Percentiles rank a stretch among this genome's conserved stretches.
Evolutionary conservation across 345 rosid genomes (phyloP).

Genomic region (Rhodamnia rubescens): DNA sequence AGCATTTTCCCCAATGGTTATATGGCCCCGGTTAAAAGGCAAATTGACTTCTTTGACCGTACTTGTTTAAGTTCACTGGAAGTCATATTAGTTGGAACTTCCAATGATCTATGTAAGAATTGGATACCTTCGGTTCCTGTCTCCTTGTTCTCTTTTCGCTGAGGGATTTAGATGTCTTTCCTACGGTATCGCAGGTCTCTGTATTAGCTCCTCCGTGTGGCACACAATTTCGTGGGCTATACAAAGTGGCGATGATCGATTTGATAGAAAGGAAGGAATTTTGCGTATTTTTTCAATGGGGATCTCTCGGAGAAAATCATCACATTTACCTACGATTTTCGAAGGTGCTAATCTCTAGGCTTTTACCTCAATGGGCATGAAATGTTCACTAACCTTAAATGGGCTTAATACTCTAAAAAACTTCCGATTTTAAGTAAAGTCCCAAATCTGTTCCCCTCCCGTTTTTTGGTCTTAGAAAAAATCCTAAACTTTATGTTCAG

Average conservation of each 20-base stretch:
- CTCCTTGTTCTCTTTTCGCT: no score
- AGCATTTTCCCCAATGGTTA: neutral
- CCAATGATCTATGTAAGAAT: neutral
- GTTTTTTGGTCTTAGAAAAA: no score
- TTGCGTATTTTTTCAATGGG: accelerated
- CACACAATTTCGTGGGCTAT: no score
- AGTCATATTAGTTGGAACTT: neutral
- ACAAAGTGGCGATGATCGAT: neutral
- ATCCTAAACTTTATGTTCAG: no score
- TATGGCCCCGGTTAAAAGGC: neutral
- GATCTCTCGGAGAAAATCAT: accelerated
- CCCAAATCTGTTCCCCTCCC: no score
- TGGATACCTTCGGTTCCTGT: neutral
- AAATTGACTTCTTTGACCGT: neutral
- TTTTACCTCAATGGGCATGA: neutral
- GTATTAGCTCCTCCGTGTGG: no score
- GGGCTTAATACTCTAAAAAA: neutral
- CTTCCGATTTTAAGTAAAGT: no score
- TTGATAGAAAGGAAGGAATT: accelerated
- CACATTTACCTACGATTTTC: neutral
- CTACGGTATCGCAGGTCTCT: no score
- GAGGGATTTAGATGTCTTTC: no score
- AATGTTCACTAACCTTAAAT: neutral
- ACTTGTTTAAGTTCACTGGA: no score
- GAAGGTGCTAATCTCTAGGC: neutral